phyloP scores from a whole-genome alignment of 2,329 filamentous ascomycete species.

The Dothiorella sarmentorum region DNA sequence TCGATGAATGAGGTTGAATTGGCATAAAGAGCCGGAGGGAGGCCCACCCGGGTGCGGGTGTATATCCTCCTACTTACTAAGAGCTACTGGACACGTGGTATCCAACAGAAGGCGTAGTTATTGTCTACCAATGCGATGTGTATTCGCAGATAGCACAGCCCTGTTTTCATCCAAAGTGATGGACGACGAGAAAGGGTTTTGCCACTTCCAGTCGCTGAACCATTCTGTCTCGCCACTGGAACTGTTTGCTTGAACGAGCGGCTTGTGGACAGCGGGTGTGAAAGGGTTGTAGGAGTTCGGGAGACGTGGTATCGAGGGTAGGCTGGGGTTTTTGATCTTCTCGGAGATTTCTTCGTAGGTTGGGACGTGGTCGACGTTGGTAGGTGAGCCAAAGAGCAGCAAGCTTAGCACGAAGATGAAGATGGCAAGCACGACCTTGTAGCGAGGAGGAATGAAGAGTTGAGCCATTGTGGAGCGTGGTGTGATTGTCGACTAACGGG shows the following conservation, averaged over 20 bases:
- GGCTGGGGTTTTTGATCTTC: conserved; percentile 38
- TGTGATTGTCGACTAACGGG: neutral
- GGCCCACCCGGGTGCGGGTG: too few relatives aligned
- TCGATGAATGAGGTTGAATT: too few relatives aligned
- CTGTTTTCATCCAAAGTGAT: conserved; percentile 77
- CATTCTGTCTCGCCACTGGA: conserved; percentile 75
- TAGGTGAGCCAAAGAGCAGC: conserved; percentile 37
- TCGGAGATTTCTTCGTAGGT: conserved; percentile 35
- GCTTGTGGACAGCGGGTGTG: conserved; percentile 64
- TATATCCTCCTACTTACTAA: too few relatives aligned
- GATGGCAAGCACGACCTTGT: conserved; percentile 44
- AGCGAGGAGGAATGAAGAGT: conserved; percentile 27
- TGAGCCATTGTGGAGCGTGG: conserved; percentile 5
- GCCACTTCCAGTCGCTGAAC: conserved; percentile 88
- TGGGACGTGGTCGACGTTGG: conserved; percentile 35
- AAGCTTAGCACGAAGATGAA: conserved; percentile 33
- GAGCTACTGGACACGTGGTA: too few relatives aligned
- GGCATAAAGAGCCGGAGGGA: too few relatives aligned
- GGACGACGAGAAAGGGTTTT: conserved; percentile 80
- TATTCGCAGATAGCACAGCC: too few relatives aligned
- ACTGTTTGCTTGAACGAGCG: conserved; percentile 72
- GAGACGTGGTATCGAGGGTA: conserved; percentile 31
- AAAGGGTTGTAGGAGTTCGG: conserved; percentile 59
- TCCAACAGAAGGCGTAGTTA: too few relatives aligned
- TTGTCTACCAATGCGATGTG: too few relatives aligned